These are phyloP conservation scores for Blastomyces emzantsi DNA, from an alignment of 2,329 filamentous ascomycete genomes.

Conservation along the genomic window DNA sequence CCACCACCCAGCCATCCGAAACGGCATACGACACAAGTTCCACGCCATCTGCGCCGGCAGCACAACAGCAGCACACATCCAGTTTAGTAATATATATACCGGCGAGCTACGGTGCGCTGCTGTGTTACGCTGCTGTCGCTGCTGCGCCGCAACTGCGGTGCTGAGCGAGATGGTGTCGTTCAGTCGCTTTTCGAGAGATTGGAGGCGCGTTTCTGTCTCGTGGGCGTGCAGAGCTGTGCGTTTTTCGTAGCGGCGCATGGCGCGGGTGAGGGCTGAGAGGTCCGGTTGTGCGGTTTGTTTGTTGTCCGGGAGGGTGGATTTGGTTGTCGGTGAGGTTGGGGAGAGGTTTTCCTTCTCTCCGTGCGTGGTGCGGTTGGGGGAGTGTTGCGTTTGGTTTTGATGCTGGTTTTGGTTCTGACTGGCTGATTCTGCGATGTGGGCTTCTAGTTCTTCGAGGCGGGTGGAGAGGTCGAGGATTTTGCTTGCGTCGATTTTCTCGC, in stretches of 20 bases:
- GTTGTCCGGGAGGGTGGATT: constrained; percentile 39
- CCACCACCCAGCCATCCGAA: background rate
- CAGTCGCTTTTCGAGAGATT: constrained; percentile 60
- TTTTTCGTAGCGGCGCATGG: constrained; percentile 86
- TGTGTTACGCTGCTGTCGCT: constrained; percentile 19
- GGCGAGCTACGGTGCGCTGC: constrained; percentile 20
- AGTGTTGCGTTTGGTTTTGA: constrained; percentile 22
- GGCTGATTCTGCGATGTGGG: constrained; percentile 39
- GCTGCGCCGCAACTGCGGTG: constrained; percentile 24
- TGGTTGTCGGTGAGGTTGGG: constrained; percentile 32
- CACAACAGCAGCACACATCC: constrained; percentile 28
- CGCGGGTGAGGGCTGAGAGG: constrained; percentile 77
- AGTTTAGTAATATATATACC: constrained; percentile 26
- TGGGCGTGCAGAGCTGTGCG: constrained; percentile 65
- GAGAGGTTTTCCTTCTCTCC: constrained; percentile 24
- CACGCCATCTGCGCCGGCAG: constrained; percentile 28
- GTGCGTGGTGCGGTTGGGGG: constrained; percentile 21
- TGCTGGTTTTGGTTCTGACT: constrained; percentile 19
- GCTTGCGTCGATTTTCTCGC: constrained; percentile 21
- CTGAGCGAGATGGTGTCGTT: constrained; percentile 74
- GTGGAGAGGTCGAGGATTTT: constrained; percentile 49
- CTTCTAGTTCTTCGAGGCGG: constrained; percentile 63
- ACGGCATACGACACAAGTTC: background rate
- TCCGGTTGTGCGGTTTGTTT: constrained; percentile 59
- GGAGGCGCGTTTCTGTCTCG: constrained; percentile 67